These are phyloP conservation scores for Russula sp. DNA, from an alignment of 768 basidiomycete genomes.

Conservation along the genomic window DNA sequence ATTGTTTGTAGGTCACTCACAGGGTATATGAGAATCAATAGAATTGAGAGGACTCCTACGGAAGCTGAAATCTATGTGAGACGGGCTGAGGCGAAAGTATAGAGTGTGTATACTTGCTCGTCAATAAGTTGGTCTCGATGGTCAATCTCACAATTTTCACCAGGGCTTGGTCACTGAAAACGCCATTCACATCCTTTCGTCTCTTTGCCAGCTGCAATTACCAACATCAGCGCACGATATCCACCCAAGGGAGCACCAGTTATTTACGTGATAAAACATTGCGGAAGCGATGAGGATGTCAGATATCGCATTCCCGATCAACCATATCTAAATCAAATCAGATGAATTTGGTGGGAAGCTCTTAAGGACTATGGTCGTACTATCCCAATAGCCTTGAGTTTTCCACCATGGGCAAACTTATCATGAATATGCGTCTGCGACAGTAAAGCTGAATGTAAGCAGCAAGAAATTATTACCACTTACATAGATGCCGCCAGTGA, in stretches of 20 bases:
- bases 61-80: neutral
- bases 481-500: neutral
- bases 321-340: neutral
- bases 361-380: neutral
- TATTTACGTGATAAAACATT: conserved; percentile 4
- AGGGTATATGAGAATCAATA: neutral
- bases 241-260: too few species aligned
- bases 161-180: conserved; percentile 1
- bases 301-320: neutral
- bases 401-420: neutral
- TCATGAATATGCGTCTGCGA: neutral
- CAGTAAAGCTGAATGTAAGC: neutral
- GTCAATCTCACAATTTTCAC: conserved; percentile 23
- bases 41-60: neutral
- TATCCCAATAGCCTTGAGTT: neutral
- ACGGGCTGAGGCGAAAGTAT: neutral
- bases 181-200: neutral
- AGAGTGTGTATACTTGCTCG: conserved; percentile 2
- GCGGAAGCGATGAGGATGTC: conserved; percentile 5
- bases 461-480: neutral
- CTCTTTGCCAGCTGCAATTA: neutral
- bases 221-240: neutral
- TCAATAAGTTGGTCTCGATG: conserved; percentile 24
- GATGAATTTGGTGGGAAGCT: neutral
- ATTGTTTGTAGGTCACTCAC: neutral